phyloP scores from a whole-genome alignment of 1,139 yeast species.

The Geotrichum bryndzae region DNA sequence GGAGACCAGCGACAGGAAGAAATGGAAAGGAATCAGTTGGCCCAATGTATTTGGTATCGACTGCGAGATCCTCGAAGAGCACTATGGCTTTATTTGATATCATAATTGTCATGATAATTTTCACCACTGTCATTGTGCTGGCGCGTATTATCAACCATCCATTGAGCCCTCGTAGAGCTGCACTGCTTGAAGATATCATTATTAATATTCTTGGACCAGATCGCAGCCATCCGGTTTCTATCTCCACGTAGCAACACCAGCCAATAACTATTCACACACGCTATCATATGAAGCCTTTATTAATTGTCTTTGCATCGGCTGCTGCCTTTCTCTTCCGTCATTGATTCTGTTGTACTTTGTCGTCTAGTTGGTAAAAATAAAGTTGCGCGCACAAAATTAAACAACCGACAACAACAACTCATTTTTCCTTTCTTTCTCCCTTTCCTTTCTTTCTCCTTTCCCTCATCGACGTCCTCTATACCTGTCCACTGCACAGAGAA shows the following conservation, averaged over 20 bases:
- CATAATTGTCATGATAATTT: no score
- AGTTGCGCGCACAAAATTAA: not conserved
- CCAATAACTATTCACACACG: not conserved
- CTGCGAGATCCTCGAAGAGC: not conserved
- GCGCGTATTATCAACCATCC: not conserved
- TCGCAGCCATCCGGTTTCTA: not conserved
- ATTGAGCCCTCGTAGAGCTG: not conserved
- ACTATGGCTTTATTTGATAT: not conserved
- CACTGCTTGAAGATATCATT: not conserved
- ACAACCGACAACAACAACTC: not conserved
- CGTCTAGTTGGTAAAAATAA: not conserved
- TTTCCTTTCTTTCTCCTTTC: not conserved
- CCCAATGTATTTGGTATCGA: not conserved
- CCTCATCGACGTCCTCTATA: not conserved
- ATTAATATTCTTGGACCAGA: not conserved
- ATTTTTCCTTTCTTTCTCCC: not conserved
- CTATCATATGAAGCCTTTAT: not conserved
- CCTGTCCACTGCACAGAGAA: not conserved
- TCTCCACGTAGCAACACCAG: not conserved
- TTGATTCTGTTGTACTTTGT: not conserved
- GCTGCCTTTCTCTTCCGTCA: not conserved
- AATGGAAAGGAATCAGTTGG: not conserved
- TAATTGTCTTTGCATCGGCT: not conserved
- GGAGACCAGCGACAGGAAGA: not conserved
- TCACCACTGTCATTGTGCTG: not conserved